These are phyloP conservation scores for Aspergillus bombycis DNA, from an alignment of 2,329 filamentous ascomycete genomes.

Conservation along the genomic window DNA sequence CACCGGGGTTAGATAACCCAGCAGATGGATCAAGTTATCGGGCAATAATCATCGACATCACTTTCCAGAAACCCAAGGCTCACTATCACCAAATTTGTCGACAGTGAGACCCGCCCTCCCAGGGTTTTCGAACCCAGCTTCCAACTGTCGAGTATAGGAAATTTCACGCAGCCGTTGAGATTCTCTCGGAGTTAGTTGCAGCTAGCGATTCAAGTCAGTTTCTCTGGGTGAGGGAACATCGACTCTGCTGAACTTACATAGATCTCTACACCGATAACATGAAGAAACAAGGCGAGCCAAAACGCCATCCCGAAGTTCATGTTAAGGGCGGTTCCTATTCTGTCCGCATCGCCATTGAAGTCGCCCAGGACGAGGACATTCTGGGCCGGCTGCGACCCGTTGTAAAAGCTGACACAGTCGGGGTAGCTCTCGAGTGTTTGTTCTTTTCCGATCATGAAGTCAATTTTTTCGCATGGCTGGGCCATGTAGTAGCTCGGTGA, in stretches of 20 bases:
- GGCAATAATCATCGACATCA: not conserved
- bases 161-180: not conserved
- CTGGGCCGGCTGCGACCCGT: not conserved
- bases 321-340: not conserved
- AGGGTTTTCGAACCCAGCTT: not conserved
- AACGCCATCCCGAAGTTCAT: constrained; percentile 4
- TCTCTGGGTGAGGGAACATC: too few relatives aligned
- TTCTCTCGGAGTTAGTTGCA: not conserved
- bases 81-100: not conserved
- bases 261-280: not conserved
- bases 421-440: not conserved
- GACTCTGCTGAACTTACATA: not conserved
- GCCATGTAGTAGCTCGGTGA: not conserved
- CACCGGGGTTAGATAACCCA: too few relatives aligned
- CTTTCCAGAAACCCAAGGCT: not conserved
- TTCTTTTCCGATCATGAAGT: not conserved
- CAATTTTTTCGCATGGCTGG: not conserved
- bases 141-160: not conserved
- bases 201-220: not conserved
- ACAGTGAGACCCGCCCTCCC: not conserved
- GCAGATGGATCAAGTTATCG: fast-evolving
- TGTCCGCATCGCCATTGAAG: not conserved
- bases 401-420: not conserved
- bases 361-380: not conserved
- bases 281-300: not conserved